A percentile compares a stretch with the other conserved stretches of the same genome.
Conservation (phyloP, 176 grass and related monocot genomes). For the Themeda triandra region DNA sequence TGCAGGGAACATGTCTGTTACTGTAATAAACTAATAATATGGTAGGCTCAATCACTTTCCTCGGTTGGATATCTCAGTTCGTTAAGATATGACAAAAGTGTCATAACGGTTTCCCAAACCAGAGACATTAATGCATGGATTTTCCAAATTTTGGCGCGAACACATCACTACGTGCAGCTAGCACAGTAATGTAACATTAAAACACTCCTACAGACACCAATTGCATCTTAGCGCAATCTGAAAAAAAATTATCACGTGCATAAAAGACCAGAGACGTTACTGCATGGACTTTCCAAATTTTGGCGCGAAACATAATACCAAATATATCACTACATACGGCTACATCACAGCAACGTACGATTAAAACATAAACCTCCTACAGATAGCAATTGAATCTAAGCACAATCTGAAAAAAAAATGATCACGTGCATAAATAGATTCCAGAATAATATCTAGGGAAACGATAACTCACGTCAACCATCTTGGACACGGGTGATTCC, state of each 20-base stretch:
- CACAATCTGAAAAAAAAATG: constrained; percentile 2
- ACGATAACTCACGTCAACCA: constrained; percentile 62
- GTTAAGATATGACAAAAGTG: background rate
- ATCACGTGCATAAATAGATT: background rate
- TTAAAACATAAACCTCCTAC: background rate
- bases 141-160: background rate
- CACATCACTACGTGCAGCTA: background rate
- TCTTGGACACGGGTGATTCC: constrained; percentile 77
- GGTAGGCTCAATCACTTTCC: background rate
- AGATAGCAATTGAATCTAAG: background rate
- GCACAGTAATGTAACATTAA: background rate
- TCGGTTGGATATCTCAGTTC: background rate
- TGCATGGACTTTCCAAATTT: background rate
- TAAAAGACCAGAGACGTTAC: background rate
- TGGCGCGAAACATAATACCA: background rate
- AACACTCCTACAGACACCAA: background rate
- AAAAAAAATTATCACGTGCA: background rate
- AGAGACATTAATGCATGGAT: background rate
- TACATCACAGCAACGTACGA: background rate
- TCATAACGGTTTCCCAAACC: background rate
- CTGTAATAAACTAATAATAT: background rate
- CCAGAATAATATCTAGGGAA: background rate
- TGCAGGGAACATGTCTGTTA: background rate
- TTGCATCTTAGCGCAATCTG: background rate
- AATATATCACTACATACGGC: background rate